Evolutionary conservation across 2,329 filamentous ascomycete species (phyloP).

Genomic region (Neodidymelliopsis sp.): DNA sequence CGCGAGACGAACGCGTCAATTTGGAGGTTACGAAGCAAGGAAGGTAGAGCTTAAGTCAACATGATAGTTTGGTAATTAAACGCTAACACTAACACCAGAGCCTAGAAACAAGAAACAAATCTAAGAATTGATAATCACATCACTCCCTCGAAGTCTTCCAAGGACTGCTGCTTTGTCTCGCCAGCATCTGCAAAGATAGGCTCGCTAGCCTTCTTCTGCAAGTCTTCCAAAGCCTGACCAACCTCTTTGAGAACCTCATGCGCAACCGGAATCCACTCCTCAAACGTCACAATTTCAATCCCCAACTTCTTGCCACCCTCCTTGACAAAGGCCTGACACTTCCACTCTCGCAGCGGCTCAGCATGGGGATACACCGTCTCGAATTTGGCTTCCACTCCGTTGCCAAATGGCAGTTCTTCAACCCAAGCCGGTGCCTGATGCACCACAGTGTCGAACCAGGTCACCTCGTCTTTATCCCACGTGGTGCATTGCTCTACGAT

Average conservation of each 20-base stretch:
- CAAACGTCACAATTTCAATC: slow-evolving; percentile 67
- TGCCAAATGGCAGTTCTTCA: slow-evolving; percentile 60
- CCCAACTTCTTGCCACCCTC: slow-evolving; percentile 60
- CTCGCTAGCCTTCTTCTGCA: slow-evolving; percentile 30
- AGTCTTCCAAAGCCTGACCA: slow-evolving; percentile 34
- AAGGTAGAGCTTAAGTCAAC: not conserved
- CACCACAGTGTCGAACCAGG: slow-evolving; percentile 50
- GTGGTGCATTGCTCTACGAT: slow-evolving; percentile 47
- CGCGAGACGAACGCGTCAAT: slow-evolving; percentile 3
- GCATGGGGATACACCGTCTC: slow-evolving; percentile 65
- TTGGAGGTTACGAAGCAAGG: slow-evolving; percentile 4
- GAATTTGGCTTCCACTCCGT: slow-evolving; percentile 45
- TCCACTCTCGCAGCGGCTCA: slow-evolving; percentile 57
- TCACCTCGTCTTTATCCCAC: slow-evolving; percentile 36
- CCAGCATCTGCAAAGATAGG: slow-evolving; percentile 27
- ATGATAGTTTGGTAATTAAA: not conserved
- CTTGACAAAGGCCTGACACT: slow-evolving; percentile 65
- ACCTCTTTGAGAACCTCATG: slow-evolving; percentile 58
- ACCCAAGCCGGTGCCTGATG: slow-evolving; percentile 60
- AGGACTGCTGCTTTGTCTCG: slow-evolving; percentile 12
- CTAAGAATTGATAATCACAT: slow-evolving; percentile 27
- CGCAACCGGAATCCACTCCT: slow-evolving; percentile 63
- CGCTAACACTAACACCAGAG: not conserved
- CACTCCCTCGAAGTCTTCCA: slow-evolving; percentile 33
- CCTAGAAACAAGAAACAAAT: not conserved